Evolutionary conservation across 805 yeast species (phyloP), one percentile per base, ranked within the genome.

Genomic region (Candida gorgasii): DNA sequence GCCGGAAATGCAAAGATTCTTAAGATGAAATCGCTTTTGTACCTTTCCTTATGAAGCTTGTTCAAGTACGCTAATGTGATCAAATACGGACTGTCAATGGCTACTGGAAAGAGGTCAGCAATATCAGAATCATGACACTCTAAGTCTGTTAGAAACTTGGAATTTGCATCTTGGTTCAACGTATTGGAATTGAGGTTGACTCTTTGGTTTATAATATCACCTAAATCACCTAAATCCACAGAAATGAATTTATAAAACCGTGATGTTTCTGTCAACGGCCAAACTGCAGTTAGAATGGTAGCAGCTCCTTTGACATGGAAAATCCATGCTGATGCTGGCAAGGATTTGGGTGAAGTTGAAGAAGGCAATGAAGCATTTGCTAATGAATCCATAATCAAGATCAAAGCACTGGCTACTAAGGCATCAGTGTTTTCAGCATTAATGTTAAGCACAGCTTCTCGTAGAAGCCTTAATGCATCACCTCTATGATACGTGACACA

Each of bases 271-370:
- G 75, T 67, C 41, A 89, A 68, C 3, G 96, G 97, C 89, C 97
- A 89, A n/a, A 90, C 96, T 0, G 97, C 96, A 1, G 96, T 86
- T 39, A 92, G 71, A 41, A 92, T 92, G 0, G 97, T 90, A 5
- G 97, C 97, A 0, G 97, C 96, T 23, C 97, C 98, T 53, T 93
- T 86, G 9, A 92, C 97, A 57, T 92, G 97, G 70, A 88, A 93
- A 43, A 92, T 82, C 98, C 98, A 92, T 0, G 97, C 96, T 3
- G 93, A 82, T 2, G 97, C 90, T 1, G 97, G 95, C 44, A 89
- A 63, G 2, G 89, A 82, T 50, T 76, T 78, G 3, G 80, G 72
- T 3, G 71, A 65, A 2, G 72, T 66, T 24, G 66, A 63, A 34
- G 63, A 58, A 34, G 79, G 95, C 36, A 77, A 67, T 2, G 83